Conservation (phyloP, 352 stramenopile species). For the Phytopythium boreale region DNA sequence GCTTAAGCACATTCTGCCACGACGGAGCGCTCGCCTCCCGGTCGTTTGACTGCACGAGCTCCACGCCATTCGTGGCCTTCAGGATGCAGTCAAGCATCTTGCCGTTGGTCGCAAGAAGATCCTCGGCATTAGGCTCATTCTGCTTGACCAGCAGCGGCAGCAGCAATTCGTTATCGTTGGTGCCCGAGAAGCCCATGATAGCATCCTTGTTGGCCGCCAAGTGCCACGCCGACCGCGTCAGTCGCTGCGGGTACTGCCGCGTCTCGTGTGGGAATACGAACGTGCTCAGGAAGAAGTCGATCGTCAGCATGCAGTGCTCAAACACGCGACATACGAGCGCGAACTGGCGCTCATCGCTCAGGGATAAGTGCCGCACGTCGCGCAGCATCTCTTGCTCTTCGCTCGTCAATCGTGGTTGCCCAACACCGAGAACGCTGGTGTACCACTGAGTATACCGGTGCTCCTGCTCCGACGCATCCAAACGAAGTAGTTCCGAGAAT, state of each 20-base stretch:
- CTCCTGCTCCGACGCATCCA: constrained; percentile 61
- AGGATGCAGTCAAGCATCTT: constrained; percentile 85
- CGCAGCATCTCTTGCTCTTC: constrained; percentile 30
- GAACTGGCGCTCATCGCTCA: constrained; percentile 68
- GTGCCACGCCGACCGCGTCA: constrained; percentile 82
- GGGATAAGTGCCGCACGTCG: constrained; percentile 69
- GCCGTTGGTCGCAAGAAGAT: constrained; percentile 74
- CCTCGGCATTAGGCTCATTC: constrained; percentile 42
- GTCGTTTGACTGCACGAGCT: constrained; percentile 17
- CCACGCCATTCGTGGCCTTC: constrained; percentile 28
- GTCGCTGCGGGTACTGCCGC: constrained; percentile 66
- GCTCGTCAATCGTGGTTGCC: constrained; percentile 8
- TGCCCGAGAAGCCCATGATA: constrained; percentile 86
- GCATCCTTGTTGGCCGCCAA: constrained; percentile 46
- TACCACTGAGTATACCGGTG: constrained; percentile 77
- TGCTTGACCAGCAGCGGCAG: constrained; percentile 71
- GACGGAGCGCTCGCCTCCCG: constrained; percentile 8
- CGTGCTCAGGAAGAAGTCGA: constrained; percentile 87
- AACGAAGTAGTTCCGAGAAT: constrained; percentile 46
- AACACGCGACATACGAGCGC: constrained; percentile 45
- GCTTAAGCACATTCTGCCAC: constrained; percentile 47
- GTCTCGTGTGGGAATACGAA: constrained; percentile 84
- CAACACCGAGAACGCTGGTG: constrained; percentile 18
- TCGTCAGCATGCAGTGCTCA: constrained; percentile 54
- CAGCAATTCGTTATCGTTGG: constrained; percentile 86